Percentiles rank a stretch among this genome's conserved stretches.
These are phyloP conservation scores for Penicillium riverlandense DNA, from an alignment of 495 filamentous ascomycete species.

Conservation along the genomic window DNA sequence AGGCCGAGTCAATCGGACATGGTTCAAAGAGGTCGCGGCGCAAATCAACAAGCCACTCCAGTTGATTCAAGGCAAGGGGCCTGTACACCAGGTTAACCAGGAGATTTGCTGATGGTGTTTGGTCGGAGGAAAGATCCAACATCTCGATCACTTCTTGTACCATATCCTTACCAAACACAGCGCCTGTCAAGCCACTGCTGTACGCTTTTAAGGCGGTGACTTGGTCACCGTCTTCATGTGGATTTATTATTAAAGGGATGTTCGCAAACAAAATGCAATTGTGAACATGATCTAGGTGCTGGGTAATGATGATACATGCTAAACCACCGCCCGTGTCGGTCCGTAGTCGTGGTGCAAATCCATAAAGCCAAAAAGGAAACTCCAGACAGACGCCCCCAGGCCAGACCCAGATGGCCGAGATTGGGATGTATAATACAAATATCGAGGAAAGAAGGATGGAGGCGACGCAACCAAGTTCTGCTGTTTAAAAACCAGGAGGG, in stretches of 20 bases:
- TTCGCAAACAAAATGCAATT: constrained; percentile 13
- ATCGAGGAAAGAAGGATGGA: neutral
- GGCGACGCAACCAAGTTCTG: neutral
- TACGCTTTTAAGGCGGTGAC: too few species aligned
- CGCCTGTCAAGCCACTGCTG: neutral
- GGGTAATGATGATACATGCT: constrained; percentile 22
- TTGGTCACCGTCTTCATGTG: too few species aligned
- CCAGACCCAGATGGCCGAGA: neutral
- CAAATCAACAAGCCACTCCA: constrained; percentile 14
- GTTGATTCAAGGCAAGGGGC: neutral
- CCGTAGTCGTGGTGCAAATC: neutral
- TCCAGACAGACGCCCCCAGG: constrained; percentile 3
- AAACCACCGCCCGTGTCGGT: constrained; percentile 4
- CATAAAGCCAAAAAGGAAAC: too few species aligned
- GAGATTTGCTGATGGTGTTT: neutral
- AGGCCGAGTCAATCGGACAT: constrained; percentile 28
- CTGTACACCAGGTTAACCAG: too few species aligned
- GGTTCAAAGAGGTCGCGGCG: constrained; percentile 21
- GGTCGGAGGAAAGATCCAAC: neutral
- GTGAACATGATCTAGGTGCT: constrained; percentile 16
- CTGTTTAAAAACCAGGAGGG: constrained; percentile 78
- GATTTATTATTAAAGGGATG: constrained; percentile 6
- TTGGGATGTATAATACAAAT: constrained; percentile 30
- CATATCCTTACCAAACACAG: constrained; percentile 10
- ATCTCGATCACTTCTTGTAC: constrained; percentile 3